Conservation (phyloP, 805 yeast species). For the Candida sphagnicola region DNA sequence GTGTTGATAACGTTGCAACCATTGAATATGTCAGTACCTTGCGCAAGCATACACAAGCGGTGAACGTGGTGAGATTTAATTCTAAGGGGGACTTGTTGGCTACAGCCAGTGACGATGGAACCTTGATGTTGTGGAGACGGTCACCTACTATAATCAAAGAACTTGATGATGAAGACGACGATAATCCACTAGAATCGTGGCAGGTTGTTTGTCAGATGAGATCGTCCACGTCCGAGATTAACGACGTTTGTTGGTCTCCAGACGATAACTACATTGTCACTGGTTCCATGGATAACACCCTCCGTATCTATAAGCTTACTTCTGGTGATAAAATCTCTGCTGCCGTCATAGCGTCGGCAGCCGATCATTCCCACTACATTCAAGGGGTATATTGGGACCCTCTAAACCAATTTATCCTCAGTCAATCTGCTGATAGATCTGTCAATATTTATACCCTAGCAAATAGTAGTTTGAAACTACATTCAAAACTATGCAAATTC, state of each 20-base stretch:
- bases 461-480: not conserved
- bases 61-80: constrained; percentile 82
- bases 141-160: constrained; percentile 53
- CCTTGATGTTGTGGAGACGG: constrained; percentile 73
- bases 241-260: constrained; percentile 93
- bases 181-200: constrained; percentile 73
- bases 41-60: constrained; percentile 89
- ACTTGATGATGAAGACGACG: constrained; percentile 54
- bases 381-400: constrained; percentile 99
- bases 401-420: constrained; percentile 63
- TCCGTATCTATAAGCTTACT: constrained; percentile 50
- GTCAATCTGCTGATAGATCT: constrained; percentile 87
- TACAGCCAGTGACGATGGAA: constrained; percentile 94
- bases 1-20: constrained; percentile 12
- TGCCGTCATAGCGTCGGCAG: constrained; percentile 51
- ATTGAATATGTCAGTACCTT: constrained; percentile 80
- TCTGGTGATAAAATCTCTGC: constrained; percentile 46
- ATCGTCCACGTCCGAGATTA: constrained; percentile 69
- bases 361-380: constrained; percentile 82
- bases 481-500: constrained; percentile 5
- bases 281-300: constrained; percentile 87
- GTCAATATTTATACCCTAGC: constrained; percentile 56
- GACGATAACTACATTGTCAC: constrained; percentile 71
- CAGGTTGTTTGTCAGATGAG: constrained; percentile 54
- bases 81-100: constrained; percentile 71